Evolutionary conservation across 2,329 filamentous ascomycete species (phyloP).

Genomic region (Teratosphaeriaceae sp.): DNA sequence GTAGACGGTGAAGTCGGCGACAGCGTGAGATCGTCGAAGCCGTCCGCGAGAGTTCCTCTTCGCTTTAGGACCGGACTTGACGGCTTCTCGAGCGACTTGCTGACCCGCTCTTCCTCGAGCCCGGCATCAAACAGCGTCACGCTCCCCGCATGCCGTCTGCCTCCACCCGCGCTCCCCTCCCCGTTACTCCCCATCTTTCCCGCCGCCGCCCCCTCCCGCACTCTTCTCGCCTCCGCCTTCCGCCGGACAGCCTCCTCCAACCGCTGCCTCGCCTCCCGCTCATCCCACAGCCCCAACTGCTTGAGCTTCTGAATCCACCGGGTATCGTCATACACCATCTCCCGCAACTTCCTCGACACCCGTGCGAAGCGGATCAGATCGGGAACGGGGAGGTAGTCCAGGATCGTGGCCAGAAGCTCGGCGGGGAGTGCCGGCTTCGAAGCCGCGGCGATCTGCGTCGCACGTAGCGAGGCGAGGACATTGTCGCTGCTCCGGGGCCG

Average conservation of each 20-base stretch:
- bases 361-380: conserved; percentile 83
- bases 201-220: conserved; percentile 35
- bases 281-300: conserved; percentile 88
- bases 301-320: conserved; percentile 85
- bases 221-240: conserved; percentile 51
- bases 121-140: conserved; percentile 70
- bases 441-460: conserved; percentile 72
- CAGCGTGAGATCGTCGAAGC: conserved; percentile 72
- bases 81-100: conserved; percentile 31
- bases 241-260: conserved; percentile 63
- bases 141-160: conserved; percentile 31
- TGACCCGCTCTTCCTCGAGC: conserved; percentile 56
- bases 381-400: conserved; percentile 79
- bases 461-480: conserved; percentile 70
- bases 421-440: conserved; percentile 74
- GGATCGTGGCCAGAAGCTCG: conserved; percentile 83
- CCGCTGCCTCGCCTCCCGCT: conserved; percentile 71
- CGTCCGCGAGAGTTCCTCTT: conserved; percentile 49
- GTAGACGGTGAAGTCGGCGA: conserved; percentile 17
- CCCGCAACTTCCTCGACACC: conserved; percentile 77
- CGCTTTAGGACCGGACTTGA: conserved; percentile 18
- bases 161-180: conserved; percentile 30
- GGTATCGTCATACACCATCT: conserved; percentile 98
- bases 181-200: conserved; percentile 30
- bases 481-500: conserved; percentile 25